These are phyloP conservation scores for Aureobasidium sp. DNA, from an alignment of 2,329 filamentous ascomycete species.

Conservation along the genomic window DNA sequence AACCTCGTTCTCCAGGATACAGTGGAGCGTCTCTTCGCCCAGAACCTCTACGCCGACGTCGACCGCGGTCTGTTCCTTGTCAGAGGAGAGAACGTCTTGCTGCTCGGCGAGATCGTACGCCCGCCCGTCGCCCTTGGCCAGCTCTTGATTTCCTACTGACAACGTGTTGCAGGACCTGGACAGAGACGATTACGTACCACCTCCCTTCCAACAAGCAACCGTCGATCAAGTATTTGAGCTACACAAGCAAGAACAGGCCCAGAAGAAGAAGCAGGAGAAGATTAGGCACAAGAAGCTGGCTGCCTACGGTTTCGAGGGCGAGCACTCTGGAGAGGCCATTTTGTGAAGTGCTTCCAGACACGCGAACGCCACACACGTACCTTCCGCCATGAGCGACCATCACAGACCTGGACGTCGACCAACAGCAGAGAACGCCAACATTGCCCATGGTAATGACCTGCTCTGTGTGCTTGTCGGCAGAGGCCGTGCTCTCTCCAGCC, in stretches of 20 bases:
- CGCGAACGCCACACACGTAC: not conserved
- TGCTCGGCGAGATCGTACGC: slow-evolving; percentile 77
- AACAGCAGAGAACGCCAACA: too few species aligned
- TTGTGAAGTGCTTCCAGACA: slow-evolving; percentile 38
- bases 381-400: not conserved
- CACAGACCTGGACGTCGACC: too few species aligned
- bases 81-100: slow-evolving; percentile 89
- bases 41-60: slow-evolving; percentile 72
- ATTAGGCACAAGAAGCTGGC: slow-evolving; percentile 60
- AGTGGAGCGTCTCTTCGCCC: slow-evolving; percentile 73
- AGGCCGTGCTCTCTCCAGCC: not conserved
- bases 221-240: slow-evolving; percentile 61
- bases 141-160: not conserved
- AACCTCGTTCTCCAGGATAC: slow-evolving; percentile 94
- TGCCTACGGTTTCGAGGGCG: slow-evolving; percentile 77
- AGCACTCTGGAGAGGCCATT: slow-evolving; percentile 67
- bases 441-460: too few species aligned
- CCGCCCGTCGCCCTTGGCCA: not conserved
- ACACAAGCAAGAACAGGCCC: slow-evolving; percentile 60
- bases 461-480: too few species aligned
- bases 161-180: slow-evolving; percentile 63
- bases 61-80: slow-evolving; percentile 82
- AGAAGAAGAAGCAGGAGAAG: slow-evolving; percentile 67
- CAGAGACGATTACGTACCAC: slow-evolving; percentile 79
- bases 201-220: slow-evolving; percentile 57